Conservation (phyloP, 345 rosid genomes). For the Alliaria petiolata region DNA sequence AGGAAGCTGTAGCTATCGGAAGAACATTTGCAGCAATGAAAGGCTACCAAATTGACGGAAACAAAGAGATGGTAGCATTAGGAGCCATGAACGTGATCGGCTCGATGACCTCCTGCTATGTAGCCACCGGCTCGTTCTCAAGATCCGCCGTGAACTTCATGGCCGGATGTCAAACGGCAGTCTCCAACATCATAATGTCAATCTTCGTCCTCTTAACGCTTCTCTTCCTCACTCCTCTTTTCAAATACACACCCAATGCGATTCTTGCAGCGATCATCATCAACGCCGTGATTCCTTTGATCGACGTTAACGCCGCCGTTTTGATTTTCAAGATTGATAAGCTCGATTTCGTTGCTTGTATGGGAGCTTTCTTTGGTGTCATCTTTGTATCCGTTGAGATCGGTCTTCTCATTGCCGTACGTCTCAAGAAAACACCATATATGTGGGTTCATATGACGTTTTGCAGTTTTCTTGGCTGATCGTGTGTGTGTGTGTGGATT, state of each 20-base stretch:
- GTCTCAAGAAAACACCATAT: not conserved
- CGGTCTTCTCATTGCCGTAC: constrained; percentile 65
- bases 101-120: constrained; percentile 92
- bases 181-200: constrained; percentile 79
- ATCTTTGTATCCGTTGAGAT: constrained; percentile 61
- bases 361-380: constrained; percentile 84
- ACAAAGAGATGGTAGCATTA: constrained; percentile 92
- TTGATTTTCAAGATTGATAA: constrained; percentile 80
- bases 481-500: not conserved
- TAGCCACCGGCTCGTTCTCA: constrained; percentile 86
- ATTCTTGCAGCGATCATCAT: constrained; percentile 68
- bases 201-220: constrained; percentile 54
- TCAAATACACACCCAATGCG: constrained; percentile 69
- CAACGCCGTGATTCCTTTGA: constrained; percentile 58
- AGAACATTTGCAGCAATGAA: constrained; percentile 92
- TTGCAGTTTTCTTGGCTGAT: not conserved
- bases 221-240: constrained; percentile 58
- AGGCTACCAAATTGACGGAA: constrained; percentile 89
- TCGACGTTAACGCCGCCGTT: constrained; percentile 46
- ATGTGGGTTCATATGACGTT: not conserved
- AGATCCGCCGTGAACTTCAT: constrained; percentile 80
- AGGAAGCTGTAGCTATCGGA: constrained; percentile 96
- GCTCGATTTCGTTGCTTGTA: constrained; percentile 66
- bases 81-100: constrained; percentile 92
- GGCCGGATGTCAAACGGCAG: constrained; percentile 81